Conservation (phyloP, 306 rosid genomes). For the Pachyrhizus erosus region DNA sequence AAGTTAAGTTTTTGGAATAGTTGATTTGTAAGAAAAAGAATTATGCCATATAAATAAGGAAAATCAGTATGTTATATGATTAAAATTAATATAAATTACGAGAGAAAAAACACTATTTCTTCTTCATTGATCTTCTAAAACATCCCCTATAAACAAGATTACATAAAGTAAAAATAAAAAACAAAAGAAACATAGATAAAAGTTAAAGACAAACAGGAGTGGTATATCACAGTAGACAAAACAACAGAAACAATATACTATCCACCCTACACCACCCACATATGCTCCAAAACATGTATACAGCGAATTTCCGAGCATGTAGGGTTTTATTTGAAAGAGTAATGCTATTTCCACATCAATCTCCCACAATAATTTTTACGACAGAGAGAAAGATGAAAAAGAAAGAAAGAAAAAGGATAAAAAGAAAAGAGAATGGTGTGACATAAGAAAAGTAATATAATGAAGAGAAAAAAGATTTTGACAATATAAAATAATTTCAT, state of each 20-base stretch:
- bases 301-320: background rate
- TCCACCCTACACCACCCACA: background rate
- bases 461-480: too few species aligned
- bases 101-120: background rate
- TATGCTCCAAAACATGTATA: background rate
- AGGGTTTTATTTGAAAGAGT: slow-evolving; percentile 14
- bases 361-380: background rate
- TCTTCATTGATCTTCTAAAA: background rate
- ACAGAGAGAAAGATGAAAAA: background rate
- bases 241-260: background rate
- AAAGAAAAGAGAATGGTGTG: background rate
- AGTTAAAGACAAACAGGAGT: background rate
- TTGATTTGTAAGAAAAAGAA: background rate
- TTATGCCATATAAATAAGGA: background rate
- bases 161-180: background rate
- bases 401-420: background rate
- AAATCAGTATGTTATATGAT: background rate
- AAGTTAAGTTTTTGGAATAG: background rate
- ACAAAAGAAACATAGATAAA: background rate
- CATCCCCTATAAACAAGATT: background rate
- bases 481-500: too few species aligned
- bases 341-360: slow-evolving; percentile 14
- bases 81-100: background rate
- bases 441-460: too few species aligned
- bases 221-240: background rate